A percentile compares a stretch with the other conserved stretches of the same genome.
phyloP scores from a whole-genome alignment of 2,329 filamentous ascomycete species.

The Fusarium brevicatenulatum region DNA sequence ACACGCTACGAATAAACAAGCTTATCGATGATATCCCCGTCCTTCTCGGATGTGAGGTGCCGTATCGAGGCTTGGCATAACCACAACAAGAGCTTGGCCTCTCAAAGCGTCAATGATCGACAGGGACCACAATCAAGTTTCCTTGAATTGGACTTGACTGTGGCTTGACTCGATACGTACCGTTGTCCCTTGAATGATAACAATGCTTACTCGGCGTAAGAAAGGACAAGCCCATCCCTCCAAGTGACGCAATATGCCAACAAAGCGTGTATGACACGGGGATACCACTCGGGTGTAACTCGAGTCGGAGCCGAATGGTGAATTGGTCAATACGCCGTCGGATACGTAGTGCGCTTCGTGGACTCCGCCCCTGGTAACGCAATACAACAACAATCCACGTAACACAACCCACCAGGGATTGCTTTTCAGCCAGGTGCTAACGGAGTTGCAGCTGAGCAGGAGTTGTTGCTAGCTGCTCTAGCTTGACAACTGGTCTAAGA shows the following conservation, averaged over 20 bases:
- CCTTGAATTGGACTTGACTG: slow-evolving; percentile 1
- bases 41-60: slow-evolving; percentile 28
- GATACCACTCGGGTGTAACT: slow-evolving; percentile 5
- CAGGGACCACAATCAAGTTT: slow-evolving; percentile 22
- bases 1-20: slow-evolving; percentile 17
- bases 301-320: slow-evolving; percentile 8
- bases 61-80: slow-evolving; percentile 27
- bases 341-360: neutral
- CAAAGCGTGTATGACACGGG: slow-evolving; percentile 7
- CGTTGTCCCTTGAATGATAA: neutral
- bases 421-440: neutral
- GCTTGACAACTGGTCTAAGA: neutral
- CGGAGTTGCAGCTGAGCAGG: neutral
- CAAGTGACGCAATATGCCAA: slow-evolving; percentile 1
- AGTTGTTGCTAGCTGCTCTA: neutral
- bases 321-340: neutral
- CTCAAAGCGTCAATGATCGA: slow-evolving; percentile 13
- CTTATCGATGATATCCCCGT: slow-evolving; percentile 27
- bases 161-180: slow-evolving; percentile 11
- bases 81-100: neutral
- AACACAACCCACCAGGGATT: neutral
- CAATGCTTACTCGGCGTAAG: neutral
- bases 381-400: neutral
- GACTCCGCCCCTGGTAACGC: neutral
- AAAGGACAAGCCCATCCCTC: neutral